Percentiles rank a stretch among this genome's conserved stretches.
These are phyloP conservation scores for Arachis hypogaea DNA, from an alignment of 306 rosid species.

Conservation along the genomic window DNA sequence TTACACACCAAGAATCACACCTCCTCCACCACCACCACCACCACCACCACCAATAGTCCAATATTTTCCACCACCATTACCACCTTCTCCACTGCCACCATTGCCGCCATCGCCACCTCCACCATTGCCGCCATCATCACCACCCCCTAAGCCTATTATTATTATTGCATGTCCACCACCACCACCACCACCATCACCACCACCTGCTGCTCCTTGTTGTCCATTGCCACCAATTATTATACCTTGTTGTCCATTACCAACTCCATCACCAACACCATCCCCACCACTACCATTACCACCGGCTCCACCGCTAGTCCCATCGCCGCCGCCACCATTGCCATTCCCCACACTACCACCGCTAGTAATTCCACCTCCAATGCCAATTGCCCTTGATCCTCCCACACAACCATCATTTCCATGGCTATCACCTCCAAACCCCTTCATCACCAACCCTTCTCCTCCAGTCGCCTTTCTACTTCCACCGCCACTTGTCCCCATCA, in stretches of 20 bases:
- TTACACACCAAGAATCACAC: conserved; percentile 28
- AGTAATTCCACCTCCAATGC: conserved; percentile 37
- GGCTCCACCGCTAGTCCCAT: conserved; percentile 9
- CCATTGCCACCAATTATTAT: conserved; percentile 6
- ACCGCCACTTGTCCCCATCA: conserved; percentile 34
- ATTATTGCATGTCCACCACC: conserved; percentile 16
- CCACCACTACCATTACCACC: conserved; percentile 20
- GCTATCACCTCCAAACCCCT: conserved; percentile 51
- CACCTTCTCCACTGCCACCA: not conserved
- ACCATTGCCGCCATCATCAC: not conserved
- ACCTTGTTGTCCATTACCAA: conserved; percentile 33
- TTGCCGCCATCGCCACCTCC: conserved; percentile 11
- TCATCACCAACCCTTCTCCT: conserved; percentile 26
- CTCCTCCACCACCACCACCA: conserved; percentile 10
- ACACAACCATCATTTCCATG: conserved; percentile 51
- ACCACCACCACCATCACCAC: conserved; percentile 17
- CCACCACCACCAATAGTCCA: not conserved
- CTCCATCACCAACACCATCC: not conserved
- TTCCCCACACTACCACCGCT: conserved; percentile 24
- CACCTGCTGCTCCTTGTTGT: conserved; percentile 26
- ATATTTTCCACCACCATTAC: not conserved
- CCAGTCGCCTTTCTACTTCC: conserved; percentile 14
- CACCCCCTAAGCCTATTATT: not conserved
- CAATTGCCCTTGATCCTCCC: conserved; percentile 50
- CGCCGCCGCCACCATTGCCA: conserved; percentile 11